Evolutionary conservation across 2,329 filamentous ascomycete genomes (phyloP).

Genomic region (Epichloe bromicola): DNA sequence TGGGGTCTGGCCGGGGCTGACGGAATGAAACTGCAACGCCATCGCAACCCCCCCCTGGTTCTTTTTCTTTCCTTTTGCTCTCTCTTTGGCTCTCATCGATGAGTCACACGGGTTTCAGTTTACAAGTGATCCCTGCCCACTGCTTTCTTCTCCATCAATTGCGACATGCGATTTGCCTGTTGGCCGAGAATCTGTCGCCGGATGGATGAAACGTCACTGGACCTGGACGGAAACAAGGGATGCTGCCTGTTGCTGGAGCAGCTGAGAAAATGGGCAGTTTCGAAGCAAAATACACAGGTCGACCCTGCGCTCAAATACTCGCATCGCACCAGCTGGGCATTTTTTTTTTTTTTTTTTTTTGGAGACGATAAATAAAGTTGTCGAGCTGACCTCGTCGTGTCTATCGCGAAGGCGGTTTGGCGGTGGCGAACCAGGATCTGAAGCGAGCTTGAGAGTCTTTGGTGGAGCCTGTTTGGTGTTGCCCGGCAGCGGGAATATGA

Average conservation of each 20-base stretch:
- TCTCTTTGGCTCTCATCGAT: conserved; percentile 6
- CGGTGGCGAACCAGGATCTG: not conserved
- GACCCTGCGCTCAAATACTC: not conserved
- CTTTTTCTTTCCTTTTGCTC: conserved; percentile 5
- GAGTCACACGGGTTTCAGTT: conserved; percentile 13
- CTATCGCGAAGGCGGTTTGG: not conserved
- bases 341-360: not conserved
- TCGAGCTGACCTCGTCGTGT: not conserved
- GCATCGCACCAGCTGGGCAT: too few relatives aligned
- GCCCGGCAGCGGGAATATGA: too few relatives aligned
- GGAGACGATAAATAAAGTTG: not conserved
- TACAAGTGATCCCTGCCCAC: conserved; percentile 9
- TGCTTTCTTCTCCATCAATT: not conserved
- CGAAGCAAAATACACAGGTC: not conserved
- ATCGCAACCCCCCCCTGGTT: not conserved
- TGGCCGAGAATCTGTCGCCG: not conserved
- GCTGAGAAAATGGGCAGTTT: not conserved
- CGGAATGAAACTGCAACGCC: conserved; percentile 7
- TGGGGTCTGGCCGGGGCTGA: conserved; percentile 5
- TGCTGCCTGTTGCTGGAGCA: conserved; percentile 1
- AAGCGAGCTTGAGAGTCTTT: not conserved
- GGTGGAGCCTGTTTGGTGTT: not conserved
- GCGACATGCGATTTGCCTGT: not conserved
- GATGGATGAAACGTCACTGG: not conserved
- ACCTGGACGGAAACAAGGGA: not conserved